Evolutionary conservation across 139 green algal species (phyloP), one percentile per base, ranked within the genome.

Genomic region (Microglena sp.): DNA sequence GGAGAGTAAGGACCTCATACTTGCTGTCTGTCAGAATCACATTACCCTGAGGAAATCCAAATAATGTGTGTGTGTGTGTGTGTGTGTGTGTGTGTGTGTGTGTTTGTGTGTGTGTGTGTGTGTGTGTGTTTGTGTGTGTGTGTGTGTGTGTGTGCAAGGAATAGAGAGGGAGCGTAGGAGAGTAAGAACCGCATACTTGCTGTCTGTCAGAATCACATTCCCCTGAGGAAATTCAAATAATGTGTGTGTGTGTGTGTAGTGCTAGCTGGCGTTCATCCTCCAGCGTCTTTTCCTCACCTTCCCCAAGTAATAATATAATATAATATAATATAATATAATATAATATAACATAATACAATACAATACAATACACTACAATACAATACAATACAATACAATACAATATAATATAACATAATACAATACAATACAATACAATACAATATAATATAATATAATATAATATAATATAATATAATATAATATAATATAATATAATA

Each of bases 1-100:
- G 83, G 69, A 97, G 78, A 26, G 89, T 95, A 3, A 99, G 76
- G 44, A 98, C 86, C 66, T 91, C 73, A 69, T 93, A 98, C 24
- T 85, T 77, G 27, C 28, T 27, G 72, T 99, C 91, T 0, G 87
- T 92, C 33, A 99, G 75, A 34, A 99, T 79, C 3, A 99, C 70
- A 73, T 99, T 99, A 8, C 94, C 93, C 81, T 94, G 84, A n/a
- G 40, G 8, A 21, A 29, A 2, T 33, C 8, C 8, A 11, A 8
- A 46, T 8, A 11, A 11, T 11, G 40, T 11, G 11, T n/a, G 40
- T 11, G 11, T 44, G 33, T 64, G 8, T 26, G 8, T 2, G 8
- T n/a, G n/a, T n/a, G n/a, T n/a, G n/a, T n/a, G n/a, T n/a, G n/a
- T n/a, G n/a, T n/a, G n/a, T n/a, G n/a, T n/a, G n/a, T n/a, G n/a